Conservation (phyloP, 805 yeast species). For the Blastobotrys muscicola region DNA sequence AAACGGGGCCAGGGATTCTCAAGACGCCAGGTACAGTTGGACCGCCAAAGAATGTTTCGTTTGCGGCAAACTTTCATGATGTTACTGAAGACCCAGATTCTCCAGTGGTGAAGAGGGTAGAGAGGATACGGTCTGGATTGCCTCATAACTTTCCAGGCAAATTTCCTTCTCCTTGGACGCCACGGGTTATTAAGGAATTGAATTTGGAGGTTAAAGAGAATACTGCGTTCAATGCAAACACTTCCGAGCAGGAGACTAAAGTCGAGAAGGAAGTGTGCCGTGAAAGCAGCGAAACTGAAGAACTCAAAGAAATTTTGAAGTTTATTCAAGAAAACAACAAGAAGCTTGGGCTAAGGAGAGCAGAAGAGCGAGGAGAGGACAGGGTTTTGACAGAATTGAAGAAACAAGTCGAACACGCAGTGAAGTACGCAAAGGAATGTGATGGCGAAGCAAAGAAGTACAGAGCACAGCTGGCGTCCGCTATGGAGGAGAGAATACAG, state of each 20-base stretch:
- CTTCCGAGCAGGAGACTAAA: not conserved
- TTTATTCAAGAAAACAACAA: not conserved
- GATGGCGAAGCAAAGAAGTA: constrained; percentile 9
- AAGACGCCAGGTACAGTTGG: constrained; percentile 15
- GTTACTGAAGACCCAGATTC: not conserved
- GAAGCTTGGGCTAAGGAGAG: not conserved
- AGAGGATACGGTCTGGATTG: constrained; percentile 12
- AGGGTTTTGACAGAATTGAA: not conserved
- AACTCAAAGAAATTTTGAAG: not conserved
- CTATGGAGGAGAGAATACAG: constrained; percentile 7
- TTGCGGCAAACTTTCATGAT: constrained; percentile 5
- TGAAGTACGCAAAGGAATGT: constrained; percentile 9
- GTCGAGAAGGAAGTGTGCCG: not conserved
- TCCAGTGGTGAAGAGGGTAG: constrained; percentile 1
- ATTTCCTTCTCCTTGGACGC: constrained; percentile 18
- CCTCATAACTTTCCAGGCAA: constrained; percentile 17
- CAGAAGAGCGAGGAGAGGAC: not conserved
- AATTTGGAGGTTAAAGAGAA: too few relatives aligned
- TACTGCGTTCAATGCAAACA: too few relatives aligned
- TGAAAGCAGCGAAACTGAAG: not conserved
- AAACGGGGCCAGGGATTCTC: constrained; percentile 8
- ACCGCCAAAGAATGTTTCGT: constrained; percentile 13
- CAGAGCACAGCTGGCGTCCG: constrained; percentile 7
- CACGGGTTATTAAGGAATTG: constrained; percentile 3
- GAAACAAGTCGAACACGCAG: constrained; percentile 7